These are phyloP conservation scores for Amphibolis antarctica DNA, from an alignment of 106 monocot species.

Conservation along the genomic window DNA sequence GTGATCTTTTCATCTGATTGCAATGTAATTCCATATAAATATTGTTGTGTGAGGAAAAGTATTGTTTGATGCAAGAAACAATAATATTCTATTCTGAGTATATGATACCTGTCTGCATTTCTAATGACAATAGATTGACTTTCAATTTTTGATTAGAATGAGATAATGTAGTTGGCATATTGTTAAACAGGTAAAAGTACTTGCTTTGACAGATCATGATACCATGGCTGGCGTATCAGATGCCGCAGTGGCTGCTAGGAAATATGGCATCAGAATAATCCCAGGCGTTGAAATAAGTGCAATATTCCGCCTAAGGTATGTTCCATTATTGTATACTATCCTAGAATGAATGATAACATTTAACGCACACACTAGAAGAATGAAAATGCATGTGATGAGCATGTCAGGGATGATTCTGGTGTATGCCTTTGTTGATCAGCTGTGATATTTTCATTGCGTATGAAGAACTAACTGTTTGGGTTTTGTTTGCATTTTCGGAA, in stretches of 20 bases:
- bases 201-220: slow-evolving; percentile 94
- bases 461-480: neutral
- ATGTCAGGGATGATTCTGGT: neutral
- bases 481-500: slow-evolving; percentile 9
- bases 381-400: too few species aligned
- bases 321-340: too few species aligned
- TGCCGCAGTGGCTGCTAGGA: slow-evolving; percentile 45
- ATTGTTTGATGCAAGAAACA: too few species aligned
- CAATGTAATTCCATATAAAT: too few species aligned
- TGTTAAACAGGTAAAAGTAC: slow-evolving; percentile 74
- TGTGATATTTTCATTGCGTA: neutral
- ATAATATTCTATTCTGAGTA: too few species aligned
- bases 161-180: neutral
- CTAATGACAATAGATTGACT: too few species aligned
- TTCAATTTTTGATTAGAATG: neutral
- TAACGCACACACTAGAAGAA: too few species aligned
- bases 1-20: too few species aligned
- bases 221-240: slow-evolving; percentile 79
- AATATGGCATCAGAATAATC: slow-evolving; percentile 74
- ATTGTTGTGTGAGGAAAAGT: too few species aligned
- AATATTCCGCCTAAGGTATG: slow-evolving; percentile 48
- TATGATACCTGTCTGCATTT: too few species aligned
- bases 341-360: too few species aligned
- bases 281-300: slow-evolving; percentile 96
- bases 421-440: too few species aligned